Percentiles rank a stretch among this genome's conserved stretches.
These are phyloP conservation scores for Aspergillus sp. DNA, from an alignment of 2,329 filamentous ascomycete species.

Conservation along the genomic window DNA sequence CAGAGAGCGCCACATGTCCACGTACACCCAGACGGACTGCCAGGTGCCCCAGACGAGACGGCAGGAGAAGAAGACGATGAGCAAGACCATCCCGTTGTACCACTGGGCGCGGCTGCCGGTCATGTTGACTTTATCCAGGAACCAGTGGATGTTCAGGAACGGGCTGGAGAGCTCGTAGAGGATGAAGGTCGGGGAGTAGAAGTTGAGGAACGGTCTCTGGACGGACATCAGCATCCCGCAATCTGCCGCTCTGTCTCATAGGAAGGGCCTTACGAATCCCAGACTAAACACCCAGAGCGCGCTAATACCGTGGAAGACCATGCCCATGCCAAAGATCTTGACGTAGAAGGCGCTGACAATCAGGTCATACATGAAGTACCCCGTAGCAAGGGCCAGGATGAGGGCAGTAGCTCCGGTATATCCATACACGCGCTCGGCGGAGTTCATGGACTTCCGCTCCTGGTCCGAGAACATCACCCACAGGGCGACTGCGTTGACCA, in stretches of 20 bases:
- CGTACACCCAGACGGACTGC: slow-evolving; percentile 49
- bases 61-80: slow-evolving; percentile 51
- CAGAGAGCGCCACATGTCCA: slow-evolving; percentile 49
- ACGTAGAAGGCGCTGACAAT: slow-evolving; percentile 47
- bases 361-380: slow-evolving; percentile 58
- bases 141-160: slow-evolving; percentile 62
- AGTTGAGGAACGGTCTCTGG: slow-evolving; percentile 57
- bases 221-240: slow-evolving; percentile 2
- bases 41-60: slow-evolving; percentile 56
- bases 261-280: slow-evolving; percentile 53
- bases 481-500: slow-evolving; percentile 48
- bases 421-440: slow-evolving; percentile 48
- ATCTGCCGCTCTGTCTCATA: too few species aligned
- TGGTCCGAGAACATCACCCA: slow-evolving; percentile 50
- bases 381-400: slow-evolving; percentile 51
- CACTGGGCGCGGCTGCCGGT: slow-evolving; percentile 53
- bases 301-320: slow-evolving; percentile 53
- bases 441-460: slow-evolving; percentile 45
- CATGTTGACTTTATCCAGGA: slow-evolving; percentile 58
- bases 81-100: slow-evolving; percentile 53
- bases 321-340: slow-evolving; percentile 50
- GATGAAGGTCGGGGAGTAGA: slow-evolving; percentile 56
- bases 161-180: slow-evolving; percentile 59
- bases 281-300: slow-evolving; percentile 53
- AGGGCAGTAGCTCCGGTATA: slow-evolving; percentile 52